Percentiles rank a stretch among this genome's conserved stretches.
Conservation (phyloP, 2,329 filamentous ascomycete genomes). For the Trichoderma aggressivum region DNA sequence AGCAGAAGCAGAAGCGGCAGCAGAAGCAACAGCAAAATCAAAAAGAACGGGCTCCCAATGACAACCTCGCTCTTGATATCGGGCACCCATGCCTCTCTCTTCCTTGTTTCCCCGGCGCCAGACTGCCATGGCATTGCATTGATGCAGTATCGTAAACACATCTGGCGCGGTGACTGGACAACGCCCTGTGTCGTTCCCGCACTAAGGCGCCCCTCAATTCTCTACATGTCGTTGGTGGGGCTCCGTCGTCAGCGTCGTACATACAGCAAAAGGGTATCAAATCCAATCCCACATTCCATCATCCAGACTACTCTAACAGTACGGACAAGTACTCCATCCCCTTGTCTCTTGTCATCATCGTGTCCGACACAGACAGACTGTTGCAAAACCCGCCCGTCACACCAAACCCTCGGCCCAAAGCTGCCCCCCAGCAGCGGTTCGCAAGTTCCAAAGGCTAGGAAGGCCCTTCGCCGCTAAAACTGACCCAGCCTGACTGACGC, state of each 20-base stretch:
- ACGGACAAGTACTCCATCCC: background rate
- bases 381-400: background rate
- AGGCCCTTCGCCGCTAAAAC: background rate
- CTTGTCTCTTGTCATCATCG: background rate
- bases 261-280: background rate
- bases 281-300: background rate
- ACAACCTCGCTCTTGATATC: background rate
- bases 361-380: background rate
- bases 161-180: background rate
- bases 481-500: background rate
- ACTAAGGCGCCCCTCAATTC: background rate
- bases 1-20: no score
- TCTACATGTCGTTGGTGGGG: background rate
- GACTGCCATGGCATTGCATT: background rate
- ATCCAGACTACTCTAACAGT: background rate
- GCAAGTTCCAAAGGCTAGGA: background rate
- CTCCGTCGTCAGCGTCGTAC: background rate
- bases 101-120: background rate
- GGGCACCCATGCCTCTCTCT: background rate
- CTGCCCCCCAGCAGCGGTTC: background rate
- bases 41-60: background rate
- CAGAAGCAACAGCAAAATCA: background rate
- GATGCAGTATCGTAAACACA: background rate
- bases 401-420: background rate
- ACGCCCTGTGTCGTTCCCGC: background rate